Percentiles rank a stretch among this genome's conserved stretches.
These are phyloP conservation scores for Pyrenochaeta sp. DNA, from an alignment of 2,329 filamentous ascomycete species.

Conservation along the genomic window DNA sequence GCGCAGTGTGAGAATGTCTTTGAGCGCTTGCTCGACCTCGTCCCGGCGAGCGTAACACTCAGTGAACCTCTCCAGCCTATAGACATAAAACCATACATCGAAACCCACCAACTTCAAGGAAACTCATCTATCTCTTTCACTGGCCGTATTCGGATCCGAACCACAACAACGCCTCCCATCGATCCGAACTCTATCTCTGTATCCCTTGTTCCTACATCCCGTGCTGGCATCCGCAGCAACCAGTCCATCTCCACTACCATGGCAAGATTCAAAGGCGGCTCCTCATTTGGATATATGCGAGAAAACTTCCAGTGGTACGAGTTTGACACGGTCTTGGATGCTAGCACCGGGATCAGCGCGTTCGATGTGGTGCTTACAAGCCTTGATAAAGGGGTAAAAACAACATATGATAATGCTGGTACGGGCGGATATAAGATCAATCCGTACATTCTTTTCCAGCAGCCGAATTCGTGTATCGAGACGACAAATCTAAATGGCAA, in stretches of 20 bases:
- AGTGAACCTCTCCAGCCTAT: constrained; percentile 26
- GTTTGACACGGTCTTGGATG: constrained; percentile 2
- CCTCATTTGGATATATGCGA: constrained; percentile 9
- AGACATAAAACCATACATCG: constrained; percentile 28
- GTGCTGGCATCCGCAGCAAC: background rate
- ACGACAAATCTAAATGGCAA: background rate
- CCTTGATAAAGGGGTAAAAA: constrained; percentile 2
- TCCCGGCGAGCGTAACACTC: constrained; percentile 27
- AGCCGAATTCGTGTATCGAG: constrained; percentile 3
- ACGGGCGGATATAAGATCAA: constrained; percentile 14
- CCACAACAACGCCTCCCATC: constrained; percentile 11
- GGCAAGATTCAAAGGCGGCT: constrained; percentile 1
- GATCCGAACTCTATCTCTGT: constrained; percentile 3
- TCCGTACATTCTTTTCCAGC: constrained; percentile 9
- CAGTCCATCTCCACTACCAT: constrained; percentile 1
- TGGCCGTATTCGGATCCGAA: constrained; percentile 27
- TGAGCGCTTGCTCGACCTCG: constrained; percentile 29
- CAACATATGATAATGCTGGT: constrained; percentile 13
- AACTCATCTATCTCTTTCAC: constrained; percentile 20
- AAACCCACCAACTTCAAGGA: constrained; percentile 13
- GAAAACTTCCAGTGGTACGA: constrained; percentile 15
- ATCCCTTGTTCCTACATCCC: constrained; percentile 5
- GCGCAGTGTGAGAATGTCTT: constrained; percentile 26
- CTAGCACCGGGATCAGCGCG: constrained; percentile 4
- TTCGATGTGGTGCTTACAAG: constrained; percentile 9